A percentile compares a stretch with the other conserved stretches of the same genome.
Conservation (phyloP, 257 asterid genomes). For the Thymus quinquecostatus region DNA sequence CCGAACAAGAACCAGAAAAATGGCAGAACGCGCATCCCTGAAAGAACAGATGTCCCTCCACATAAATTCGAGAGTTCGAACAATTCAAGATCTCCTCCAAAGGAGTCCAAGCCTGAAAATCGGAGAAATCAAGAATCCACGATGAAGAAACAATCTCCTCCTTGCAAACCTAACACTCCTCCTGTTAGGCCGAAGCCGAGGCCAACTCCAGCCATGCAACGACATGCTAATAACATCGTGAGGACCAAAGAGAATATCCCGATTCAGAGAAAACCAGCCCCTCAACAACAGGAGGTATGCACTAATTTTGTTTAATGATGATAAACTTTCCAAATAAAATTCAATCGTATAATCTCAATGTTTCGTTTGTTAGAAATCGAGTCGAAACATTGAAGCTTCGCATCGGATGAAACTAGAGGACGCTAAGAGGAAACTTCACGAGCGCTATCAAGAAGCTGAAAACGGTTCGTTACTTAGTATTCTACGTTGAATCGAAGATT, state of each 20-base stretch:
- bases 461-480: conserved; percentile 59
- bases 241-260: conserved; percentile 45
- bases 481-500: background rate
- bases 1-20: conserved; percentile 64
- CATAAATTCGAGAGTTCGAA: conserved; percentile 32
- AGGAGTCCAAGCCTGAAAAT: conserved; percentile 38
- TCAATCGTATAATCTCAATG: background rate
- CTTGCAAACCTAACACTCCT: conserved; percentile 42
- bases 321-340: background rate
- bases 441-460: conserved; percentile 68
- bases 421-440: conserved; percentile 75
- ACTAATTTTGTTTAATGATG: background rate
- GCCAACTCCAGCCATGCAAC: conserved; percentile 45
- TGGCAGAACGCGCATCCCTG: conserved; percentile 58
- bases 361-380: conserved; percentile 36
- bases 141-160: conserved; percentile 47
- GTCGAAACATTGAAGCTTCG: conserved; percentile 38
- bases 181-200: conserved; percentile 39
- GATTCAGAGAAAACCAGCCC: conserved; percentile 46
- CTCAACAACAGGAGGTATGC: conserved; percentile 52
- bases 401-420: conserved; percentile 52
- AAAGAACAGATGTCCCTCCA: conserved; percentile 35
- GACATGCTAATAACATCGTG: conserved; percentile 35
- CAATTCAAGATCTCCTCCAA: conserved; percentile 30
- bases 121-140: conserved; percentile 44